Evolutionary conservation across 768 basidiomycete species (phyloP), one percentile per base, ranked within the genome.

Genomic region (Hericium erinaceus): DNA sequence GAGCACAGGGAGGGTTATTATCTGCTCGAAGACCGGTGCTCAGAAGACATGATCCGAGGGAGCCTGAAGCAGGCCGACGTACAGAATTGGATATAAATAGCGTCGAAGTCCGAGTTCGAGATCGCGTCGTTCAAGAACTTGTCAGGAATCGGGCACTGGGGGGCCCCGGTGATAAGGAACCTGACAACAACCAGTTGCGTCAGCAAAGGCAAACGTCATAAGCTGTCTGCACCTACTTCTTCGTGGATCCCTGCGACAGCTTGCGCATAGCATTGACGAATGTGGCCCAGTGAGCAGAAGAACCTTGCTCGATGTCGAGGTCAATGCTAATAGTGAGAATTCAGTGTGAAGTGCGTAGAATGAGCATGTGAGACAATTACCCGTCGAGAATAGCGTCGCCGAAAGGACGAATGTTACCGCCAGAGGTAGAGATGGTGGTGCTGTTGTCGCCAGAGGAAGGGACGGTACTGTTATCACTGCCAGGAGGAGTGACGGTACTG

Each of bases 341-440:
- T n/a, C 16, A n/a, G 9, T 46, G 8, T 2, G 44, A n/a, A 46
- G 44, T 20, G 16, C 2, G 11, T 46, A 20, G n/a, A 46, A 26
- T 37, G 15, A 39, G 18, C 46, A 28, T 8, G 9, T 8, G 6
- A 33, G 33, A 52, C 33, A 54, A 69, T 53, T 62, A 78, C 77
- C 77, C 77, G 54, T 79, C 78, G 2, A 79, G 67, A 3, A 77
- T 70, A 2, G 76, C 79, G 37, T 59, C 64, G 15, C 77, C 77
- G 58, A 79, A 77, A 0, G 78, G 78, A 18, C 78, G 66, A 5
- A 70, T 77, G 39, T 66, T 62, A 56, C 69, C 74, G 33, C 33
- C 33, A 8, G 33, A 33, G 33, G 33, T 33, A 33, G 33, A 80
- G 33, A 79, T 64, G 40, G 60, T 65, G 49, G 60, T 65, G 49